Percentiles rank a stretch among this genome's conserved stretches.
These are phyloP conservation scores for Paecilomyces dactylethromorphus DNA, from an alignment of 2,329 filamentous ascomycete genomes.

Conservation along the genomic window DNA sequence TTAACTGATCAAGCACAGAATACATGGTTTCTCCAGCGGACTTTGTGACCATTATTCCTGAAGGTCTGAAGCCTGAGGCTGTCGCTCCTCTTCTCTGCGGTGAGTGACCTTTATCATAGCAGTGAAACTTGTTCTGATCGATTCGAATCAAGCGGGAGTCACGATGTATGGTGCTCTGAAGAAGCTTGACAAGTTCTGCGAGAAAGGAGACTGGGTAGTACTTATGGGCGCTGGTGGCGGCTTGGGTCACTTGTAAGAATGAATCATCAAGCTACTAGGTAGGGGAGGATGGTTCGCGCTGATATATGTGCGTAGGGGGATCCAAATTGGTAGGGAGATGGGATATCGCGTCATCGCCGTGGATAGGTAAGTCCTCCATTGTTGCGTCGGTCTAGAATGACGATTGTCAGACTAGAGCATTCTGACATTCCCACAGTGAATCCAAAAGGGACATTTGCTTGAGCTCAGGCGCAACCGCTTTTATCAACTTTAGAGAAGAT, in stretches of 20 bases:
- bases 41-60: slow-evolving; percentile 4
- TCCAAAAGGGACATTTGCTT: slow-evolving; percentile 12
- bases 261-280: background rate
- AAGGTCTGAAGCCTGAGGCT: slow-evolving; percentile 4
- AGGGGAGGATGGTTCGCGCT: background rate
- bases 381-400: background rate
- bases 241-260: slow-evolving; percentile 5
- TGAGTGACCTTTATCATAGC: background rate
- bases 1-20: slow-evolving; percentile 1
- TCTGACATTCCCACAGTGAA: slow-evolving; percentile 5
- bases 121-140: background rate
- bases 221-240: slow-evolving; percentile 10
- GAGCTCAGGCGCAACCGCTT: slow-evolving; percentile 11
- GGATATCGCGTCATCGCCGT: background rate
- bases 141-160: background rate
- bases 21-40: slow-evolving; percentile 7
- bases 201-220: slow-evolving; percentile 7
- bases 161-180: slow-evolving; percentile 10
- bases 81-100: slow-evolving; percentile 8
- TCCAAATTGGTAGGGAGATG: slow-evolving; percentile 8
- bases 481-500: slow-evolving; percentile 19
- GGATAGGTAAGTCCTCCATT: background rate
- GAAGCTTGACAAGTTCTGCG: slow-evolving; percentile 5
- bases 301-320: background rate
- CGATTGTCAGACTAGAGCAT: background rate